A percentile compares a stretch with the other conserved stretches of the same genome.
Evolutionary conservation across 2,329 filamentous ascomycete genomes (phyloP).

Genomic region (Neoarthrinium moseri): DNA sequence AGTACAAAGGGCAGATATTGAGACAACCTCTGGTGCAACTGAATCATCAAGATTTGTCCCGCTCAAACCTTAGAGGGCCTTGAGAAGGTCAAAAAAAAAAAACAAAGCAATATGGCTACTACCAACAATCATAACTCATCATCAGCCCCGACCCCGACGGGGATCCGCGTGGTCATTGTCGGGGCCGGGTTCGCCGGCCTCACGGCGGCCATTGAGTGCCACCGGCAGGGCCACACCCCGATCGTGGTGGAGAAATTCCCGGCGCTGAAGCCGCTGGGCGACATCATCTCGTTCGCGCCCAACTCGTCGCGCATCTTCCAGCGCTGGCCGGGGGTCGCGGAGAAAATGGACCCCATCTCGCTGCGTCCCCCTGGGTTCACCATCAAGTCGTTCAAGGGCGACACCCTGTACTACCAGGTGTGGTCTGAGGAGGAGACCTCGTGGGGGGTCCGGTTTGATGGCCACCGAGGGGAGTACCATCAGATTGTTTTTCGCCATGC

Average conservation of each 20-base stretch:
- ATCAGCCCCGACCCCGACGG: conserved; percentile 30
- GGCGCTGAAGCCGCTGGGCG: conserved; percentile 41
- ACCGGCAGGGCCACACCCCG: conserved; percentile 51
- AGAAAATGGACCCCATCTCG: conserved; percentile 47
- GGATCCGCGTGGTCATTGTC: conserved; percentile 46
- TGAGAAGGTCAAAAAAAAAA: background rate
- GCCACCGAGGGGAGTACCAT: conserved; percentile 53
- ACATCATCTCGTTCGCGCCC: conserved; percentile 54
- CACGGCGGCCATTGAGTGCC: conserved; percentile 58
- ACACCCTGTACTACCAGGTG: conserved; percentile 48
- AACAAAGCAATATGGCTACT: background rate
- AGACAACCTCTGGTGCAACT: no score
- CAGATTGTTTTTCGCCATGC: conserved; percentile 51
- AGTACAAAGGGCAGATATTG: no score
- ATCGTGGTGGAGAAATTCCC: conserved; percentile 45
- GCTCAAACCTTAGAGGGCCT: no score
- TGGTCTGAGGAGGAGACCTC: conserved; percentile 34
- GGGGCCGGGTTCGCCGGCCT: conserved; percentile 58
- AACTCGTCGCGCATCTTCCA: conserved; percentile 58
- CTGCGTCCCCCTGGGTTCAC: conserved; percentile 39
- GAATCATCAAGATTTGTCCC: no score
- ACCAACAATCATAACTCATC: conserved; percentile 11
- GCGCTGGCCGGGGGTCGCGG: conserved; percentile 51
- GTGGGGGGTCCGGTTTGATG: conserved; percentile 48
- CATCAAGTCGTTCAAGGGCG: conserved; percentile 51